phyloP scores from a whole-genome alignment of 139 green algal genomes.

The Closterium sp. region DNA sequence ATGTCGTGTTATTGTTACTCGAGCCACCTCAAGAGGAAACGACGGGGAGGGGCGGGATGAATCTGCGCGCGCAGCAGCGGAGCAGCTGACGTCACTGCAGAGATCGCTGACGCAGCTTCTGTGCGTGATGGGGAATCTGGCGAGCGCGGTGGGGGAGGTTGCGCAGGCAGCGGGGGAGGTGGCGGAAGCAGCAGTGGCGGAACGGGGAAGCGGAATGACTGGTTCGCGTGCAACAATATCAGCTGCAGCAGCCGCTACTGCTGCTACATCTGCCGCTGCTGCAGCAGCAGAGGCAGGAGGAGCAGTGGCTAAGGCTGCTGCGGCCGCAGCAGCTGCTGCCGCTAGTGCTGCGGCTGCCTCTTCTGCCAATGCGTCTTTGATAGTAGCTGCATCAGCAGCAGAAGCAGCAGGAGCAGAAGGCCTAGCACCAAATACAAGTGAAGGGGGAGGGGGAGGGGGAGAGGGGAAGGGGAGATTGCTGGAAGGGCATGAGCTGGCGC shows the following conservation, averaged over 20 bases:
- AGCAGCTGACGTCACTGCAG: background rate
- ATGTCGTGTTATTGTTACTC: background rate
- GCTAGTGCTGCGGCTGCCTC: background rate
- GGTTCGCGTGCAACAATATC: background rate
- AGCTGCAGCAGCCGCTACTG: background rate
- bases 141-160: background rate
- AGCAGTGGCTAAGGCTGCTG: background rate
- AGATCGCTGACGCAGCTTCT: background rate
- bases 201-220: background rate
- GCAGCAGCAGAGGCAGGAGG: background rate
- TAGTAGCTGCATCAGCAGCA: background rate
- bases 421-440: background rate
- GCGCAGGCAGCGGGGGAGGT: background rate
- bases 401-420: background rate
- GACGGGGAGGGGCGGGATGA: background rate
- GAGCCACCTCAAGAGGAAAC: background rate
- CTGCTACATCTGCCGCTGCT: background rate
- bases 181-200: background rate
- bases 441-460: background rate
- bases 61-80: background rate
- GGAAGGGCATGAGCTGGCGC: constrained; percentile 6
- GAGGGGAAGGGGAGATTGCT: background rate
- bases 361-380: background rate
- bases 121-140: background rate
- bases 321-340: background rate